Evolutionary conservation across 1,284 basidiomycete genomes (phyloP), one percentile per base, ranked within the genome.

Genomic region (Sutorius eximius): DNA sequence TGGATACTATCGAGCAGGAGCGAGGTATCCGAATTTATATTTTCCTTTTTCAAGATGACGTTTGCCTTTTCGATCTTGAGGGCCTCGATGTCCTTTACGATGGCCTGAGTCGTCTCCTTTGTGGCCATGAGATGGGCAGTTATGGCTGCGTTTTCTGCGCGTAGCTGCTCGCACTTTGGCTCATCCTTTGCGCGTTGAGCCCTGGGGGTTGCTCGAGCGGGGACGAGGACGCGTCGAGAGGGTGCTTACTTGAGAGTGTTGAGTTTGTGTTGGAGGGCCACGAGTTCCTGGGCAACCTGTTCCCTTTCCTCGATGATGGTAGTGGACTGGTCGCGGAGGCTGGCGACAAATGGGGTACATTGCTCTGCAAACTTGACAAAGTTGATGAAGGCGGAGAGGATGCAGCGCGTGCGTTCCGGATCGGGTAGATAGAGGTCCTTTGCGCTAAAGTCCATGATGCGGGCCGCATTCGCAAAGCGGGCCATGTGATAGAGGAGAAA

Each of bases 371-470:
- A 96, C 71, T 93, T 93, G 68, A 93, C 83, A 71, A 95, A 93
- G 73, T 97, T 97, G 76, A 95, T 88, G 59, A 97, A 88, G 0
- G 89, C 93, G 38, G 91, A 92, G 55, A 97, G 79, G 42, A 91
- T 78, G 46, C 81, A 77, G 15, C 86, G 77, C 0, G 92, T 89
- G 24, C 93, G 82, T 33, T 83, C 78, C 20, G 83, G 75, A 27
- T 90, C 87, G 1, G 93, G 93, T 45, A 78, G 78, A 46, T 79
- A 78, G 10, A 96, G 70, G 62, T 96, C 94, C 58, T 79, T 81
- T 48, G 89, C 76, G 58, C 79, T 85, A 70, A 95, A 95, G 68
- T 88, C 85, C 57, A 83, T 79, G 45, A 94, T 81, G 55, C 86
- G 80, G n/a, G 92, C 89, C 1, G 87, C 83, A 43, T 73, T 75